Evolutionary conservation across 2,329 filamentous ascomycete species (phyloP).

Genomic region (Calycina marina): DNA sequence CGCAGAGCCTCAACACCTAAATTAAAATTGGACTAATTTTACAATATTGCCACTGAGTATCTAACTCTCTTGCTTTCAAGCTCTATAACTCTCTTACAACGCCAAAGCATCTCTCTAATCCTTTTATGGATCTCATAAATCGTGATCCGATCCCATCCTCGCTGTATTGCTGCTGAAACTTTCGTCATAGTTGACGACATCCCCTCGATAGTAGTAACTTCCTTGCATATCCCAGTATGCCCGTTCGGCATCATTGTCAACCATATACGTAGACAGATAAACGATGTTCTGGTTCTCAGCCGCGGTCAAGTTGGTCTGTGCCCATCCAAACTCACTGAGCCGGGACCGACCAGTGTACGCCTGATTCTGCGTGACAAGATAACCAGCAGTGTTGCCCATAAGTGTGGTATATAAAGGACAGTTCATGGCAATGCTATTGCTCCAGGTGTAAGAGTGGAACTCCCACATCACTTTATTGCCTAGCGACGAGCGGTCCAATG

Average conservation of each 20-base stretch:
- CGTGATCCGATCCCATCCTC: too few relatives aligned
- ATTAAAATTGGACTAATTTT: too few relatives aligned
- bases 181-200: constrained; percentile 9
- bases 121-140: too few relatives aligned
- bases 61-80: too few relatives aligned
- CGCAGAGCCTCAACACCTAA: too few relatives aligned
- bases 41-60: too few relatives aligned
- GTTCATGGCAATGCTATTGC: constrained; percentile 32
- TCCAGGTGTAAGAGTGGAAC: constrained; percentile 42
- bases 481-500: constrained; percentile 32
- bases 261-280: constrained; percentile 38
- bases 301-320: constrained; percentile 23
- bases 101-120: too few relatives aligned
- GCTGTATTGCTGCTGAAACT: too few relatives aligned
- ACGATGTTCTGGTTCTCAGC: constrained; percentile 33
- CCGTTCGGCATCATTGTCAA: constrained; percentile 43
- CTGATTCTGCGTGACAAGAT: constrained; percentile 33
- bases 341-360: constrained; percentile 38
- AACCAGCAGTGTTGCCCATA: constrained; percentile 35
- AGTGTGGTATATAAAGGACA: constrained; percentile 29
- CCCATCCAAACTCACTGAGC: constrained; percentile 39
- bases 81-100: too few relatives aligned
- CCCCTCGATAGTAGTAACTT: constrained; percentile 41
- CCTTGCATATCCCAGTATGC: constrained; percentile 43
- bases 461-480: constrained; percentile 41